These are phyloP conservation scores for Pseudonitzschia pungens DNA, from an alignment of 108 stramenopile genomes.

Conservation along the genomic window DNA sequence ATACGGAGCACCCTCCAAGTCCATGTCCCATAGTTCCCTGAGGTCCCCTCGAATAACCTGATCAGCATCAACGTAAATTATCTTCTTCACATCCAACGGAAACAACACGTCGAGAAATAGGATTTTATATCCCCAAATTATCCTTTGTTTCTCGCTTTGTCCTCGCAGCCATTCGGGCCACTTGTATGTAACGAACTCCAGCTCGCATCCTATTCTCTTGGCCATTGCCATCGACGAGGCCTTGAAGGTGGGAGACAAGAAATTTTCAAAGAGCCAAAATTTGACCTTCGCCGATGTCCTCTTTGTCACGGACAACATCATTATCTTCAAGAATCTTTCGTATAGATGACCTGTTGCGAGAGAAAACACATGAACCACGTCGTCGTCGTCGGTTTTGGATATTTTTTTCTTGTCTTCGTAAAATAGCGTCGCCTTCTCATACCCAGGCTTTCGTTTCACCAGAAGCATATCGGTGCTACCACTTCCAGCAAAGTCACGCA, in stretches of 20 bases:
- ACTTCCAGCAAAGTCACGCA: constrained; percentile 62
- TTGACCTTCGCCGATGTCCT: constrained; percentile 92
- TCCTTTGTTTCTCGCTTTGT: constrained; percentile 97
- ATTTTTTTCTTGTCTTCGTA: constrained; percentile 34
- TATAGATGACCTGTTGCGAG: constrained; percentile 97
- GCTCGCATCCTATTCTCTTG: constrained; percentile 82
- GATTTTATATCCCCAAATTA: constrained; percentile 99
- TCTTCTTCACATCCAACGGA: constrained; percentile 93
- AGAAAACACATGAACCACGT: constrained; percentile 95
- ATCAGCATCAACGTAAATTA: constrained; percentile 97
- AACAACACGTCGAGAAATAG: constrained; percentile 99
- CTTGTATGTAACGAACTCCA: constrained; percentile 93
- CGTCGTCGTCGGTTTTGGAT: constrained; percentile 55
- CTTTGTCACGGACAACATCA: constrained; percentile 98
- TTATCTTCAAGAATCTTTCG: constrained; percentile 96
- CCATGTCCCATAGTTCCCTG: constrained; percentile 96
- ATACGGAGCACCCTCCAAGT: constrained; percentile 83
- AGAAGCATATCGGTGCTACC: constrained; percentile 46
- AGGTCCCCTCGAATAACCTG: constrained; percentile 97
- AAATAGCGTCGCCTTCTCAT: constrained; percentile 67
- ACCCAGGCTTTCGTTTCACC: constrained; percentile 61
- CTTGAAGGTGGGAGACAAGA: constrained; percentile 94
- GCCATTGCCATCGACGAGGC: constrained; percentile 80
- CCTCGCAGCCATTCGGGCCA: constrained; percentile 99
- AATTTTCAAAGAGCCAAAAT: constrained; percentile 99